Evolutionary conservation across 2,329 filamentous ascomycete genomes (phyloP), one percentile per base, ranked within the genome.

Genomic region (Didymellaceae sp.): DNA sequence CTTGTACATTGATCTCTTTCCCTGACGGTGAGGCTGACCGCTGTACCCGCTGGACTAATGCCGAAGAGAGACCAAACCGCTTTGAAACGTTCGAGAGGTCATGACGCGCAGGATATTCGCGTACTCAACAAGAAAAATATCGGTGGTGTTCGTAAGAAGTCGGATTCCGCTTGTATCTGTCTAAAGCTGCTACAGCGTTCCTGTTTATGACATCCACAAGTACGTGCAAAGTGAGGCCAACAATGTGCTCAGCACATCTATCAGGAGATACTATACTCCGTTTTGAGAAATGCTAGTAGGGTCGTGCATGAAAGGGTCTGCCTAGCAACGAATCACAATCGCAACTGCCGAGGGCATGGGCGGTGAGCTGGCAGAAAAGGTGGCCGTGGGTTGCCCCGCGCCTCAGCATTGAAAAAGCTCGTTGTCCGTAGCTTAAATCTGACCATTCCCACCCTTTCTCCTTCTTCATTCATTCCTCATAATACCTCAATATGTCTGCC

Each of bases 401-500:
- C 48, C 37, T 40, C 33, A 43, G 43, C 43, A 47, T 52, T 30
- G 32, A 53, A 53, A 53, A 53, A 53, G 31, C 48, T 54, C 54
- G 41, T 37, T 35, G 38, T 28, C 53, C 41, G 52, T 45, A 51
- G 54, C 55, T 47, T 56, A 48, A 47, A 50, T 46, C 55, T 51
- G 50, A 49, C 49, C 53, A 43, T 54, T 57, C 40, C 45, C 45
- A 48, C 52, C 45, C 51, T 28, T 38, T 38, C 43, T 42, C 44
- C 48, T 49, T 43, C 47, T 34, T 42, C 57, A 45, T 45, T 41
- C 37, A 32, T 25, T 33, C 43, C 46, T 52, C 44, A 49, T 34
- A 50, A 41, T 43, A 57, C 22, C 44, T 44, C 73, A 82, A 61
- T 58, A 86, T 86, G 83, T 76, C 71, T 84, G 89, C 90, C 72